phyloP scores from a whole-genome alignment of 768 basidiomycete species.

The Tylopilus felleus region DNA sequence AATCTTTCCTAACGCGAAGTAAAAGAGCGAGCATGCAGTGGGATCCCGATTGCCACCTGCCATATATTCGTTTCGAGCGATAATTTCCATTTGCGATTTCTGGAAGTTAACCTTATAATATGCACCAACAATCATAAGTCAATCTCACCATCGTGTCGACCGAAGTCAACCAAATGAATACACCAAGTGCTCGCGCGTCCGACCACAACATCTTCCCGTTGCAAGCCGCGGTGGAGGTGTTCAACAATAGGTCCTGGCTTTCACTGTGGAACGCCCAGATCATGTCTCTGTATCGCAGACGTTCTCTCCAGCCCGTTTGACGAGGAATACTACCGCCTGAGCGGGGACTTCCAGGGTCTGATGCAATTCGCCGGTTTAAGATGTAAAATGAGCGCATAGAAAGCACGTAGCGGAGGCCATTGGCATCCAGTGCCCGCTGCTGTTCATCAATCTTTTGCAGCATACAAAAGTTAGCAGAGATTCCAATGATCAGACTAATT shows the following conservation, averaged over 20 bases:
- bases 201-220: slow-evolving; percentile 86
- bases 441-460: slow-evolving; percentile 79
- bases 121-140: background rate
- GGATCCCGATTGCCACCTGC: slow-evolving; percentile 85
- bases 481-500: background rate
- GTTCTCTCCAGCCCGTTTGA: slow-evolving; percentile 58
- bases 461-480: background rate
- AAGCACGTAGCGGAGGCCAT: slow-evolving; percentile 89
- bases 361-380: slow-evolving; percentile 60
- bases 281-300: slow-evolving; percentile 91
- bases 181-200: slow-evolving; percentile 81
- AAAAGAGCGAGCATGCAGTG: slow-evolving; percentile 82
- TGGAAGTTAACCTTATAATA: slow-evolving; percentile 30
- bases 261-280: slow-evolving; percentile 98
- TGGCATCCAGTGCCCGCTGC: slow-evolving; percentile 84
- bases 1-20: slow-evolving; percentile 90
- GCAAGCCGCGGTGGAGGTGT: slow-evolving; percentile 67
- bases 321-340: slow-evolving; percentile 41
- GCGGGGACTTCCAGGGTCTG: slow-evolving; percentile 44
- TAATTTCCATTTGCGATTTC: slow-evolving; percentile 78
- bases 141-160: slow-evolving; percentile 68
- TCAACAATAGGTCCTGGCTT: slow-evolving; percentile 80
- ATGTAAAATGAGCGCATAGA: slow-evolving; percentile 92
- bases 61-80: slow-evolving; percentile 94
- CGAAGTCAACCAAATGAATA: slow-evolving; percentile 86